Conservation (phyloP, 495 filamentous ascomycete species). For the Arthonia radiata region DNA sequence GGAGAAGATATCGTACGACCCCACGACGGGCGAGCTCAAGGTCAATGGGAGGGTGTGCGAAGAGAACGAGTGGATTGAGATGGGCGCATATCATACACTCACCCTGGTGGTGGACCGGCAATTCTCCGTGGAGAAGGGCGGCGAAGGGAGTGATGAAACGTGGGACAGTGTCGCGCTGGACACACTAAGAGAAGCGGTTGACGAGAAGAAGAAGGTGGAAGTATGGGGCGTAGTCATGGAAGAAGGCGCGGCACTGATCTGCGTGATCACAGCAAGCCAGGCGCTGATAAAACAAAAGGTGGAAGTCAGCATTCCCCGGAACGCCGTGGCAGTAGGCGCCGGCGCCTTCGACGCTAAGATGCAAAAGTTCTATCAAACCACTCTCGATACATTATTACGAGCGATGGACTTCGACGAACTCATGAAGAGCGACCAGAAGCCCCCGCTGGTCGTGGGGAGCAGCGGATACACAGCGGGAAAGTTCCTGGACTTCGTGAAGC, state of each 20-base stretch:
- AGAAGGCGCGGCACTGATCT: slow-evolving; percentile 80
- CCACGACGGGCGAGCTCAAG: slow-evolving; percentile 58
- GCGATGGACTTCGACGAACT: slow-evolving; percentile 47
- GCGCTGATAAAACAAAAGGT: slow-evolving; percentile 71
- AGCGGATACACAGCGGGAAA: too few relatives aligned
- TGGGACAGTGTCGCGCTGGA: slow-evolving; percentile 82
- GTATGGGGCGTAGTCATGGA: slow-evolving; percentile 84
- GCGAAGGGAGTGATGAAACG: background rate
- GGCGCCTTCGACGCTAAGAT: slow-evolving; percentile 32
- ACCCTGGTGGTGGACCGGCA: slow-evolving; percentile 73
- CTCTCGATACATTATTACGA: slow-evolving; percentile 46
- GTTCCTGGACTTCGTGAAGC: too few relatives aligned
- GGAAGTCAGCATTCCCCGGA: slow-evolving; percentile 62
- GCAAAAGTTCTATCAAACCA: slow-evolving; percentile 56
- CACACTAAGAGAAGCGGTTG: slow-evolving; percentile 52
- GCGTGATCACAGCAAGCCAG: slow-evolving; percentile 73
- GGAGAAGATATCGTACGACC: slow-evolving; percentile 70
- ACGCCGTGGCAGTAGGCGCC: slow-evolving; percentile 9
- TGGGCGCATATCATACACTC: slow-evolving; percentile 75
- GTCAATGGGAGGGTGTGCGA: slow-evolving; percentile 58
- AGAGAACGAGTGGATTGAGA: slow-evolving; percentile 61
- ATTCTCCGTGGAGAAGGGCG: slow-evolving; percentile 50
- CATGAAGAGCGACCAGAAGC: too few relatives aligned
- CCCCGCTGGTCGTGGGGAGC: too few relatives aligned
- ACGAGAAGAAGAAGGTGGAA: slow-evolving; percentile 41